Conservation (phyloP, 2,329 filamentous ascomycete genomes). For the Periconia sp. region DNA sequence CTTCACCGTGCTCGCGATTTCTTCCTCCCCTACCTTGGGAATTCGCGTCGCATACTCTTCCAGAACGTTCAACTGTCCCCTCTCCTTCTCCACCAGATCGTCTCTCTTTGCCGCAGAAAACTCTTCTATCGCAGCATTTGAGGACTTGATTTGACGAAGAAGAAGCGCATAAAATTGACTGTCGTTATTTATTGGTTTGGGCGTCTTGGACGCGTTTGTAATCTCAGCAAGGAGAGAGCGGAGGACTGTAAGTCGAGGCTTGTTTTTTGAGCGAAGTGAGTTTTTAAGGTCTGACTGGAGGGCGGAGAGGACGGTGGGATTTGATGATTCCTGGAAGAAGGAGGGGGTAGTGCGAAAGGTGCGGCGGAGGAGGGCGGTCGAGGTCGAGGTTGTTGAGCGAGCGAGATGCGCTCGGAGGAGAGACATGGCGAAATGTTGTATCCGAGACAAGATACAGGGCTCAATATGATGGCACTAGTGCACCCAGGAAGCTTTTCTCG, state of each 20-base stretch:
- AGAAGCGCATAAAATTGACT: slow-evolving; percentile 72
- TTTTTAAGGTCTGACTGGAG: slow-evolving; percentile 55
- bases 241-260: slow-evolving; percentile 69
- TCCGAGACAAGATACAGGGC: no score
- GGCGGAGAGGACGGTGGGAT: slow-evolving; percentile 47
- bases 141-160: slow-evolving; percentile 65
- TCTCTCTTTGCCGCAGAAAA: slow-evolving; percentile 68
- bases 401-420: slow-evolving; percentile 32
- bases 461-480: no score
- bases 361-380: slow-evolving; percentile 27
- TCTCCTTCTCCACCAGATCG: slow-evolving; percentile 75
- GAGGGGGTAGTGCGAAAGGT: slow-evolving; percentile 28
- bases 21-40: slow-evolving; percentile 62
- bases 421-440: slow-evolving; percentile 36
- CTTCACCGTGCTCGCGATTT: slow-evolving; percentile 63
- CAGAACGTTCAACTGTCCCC: slow-evolving; percentile 68
- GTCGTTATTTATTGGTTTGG: slow-evolving; percentile 72
- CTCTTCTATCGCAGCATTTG: slow-evolving; percentile 66
- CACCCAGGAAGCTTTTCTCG: no score
- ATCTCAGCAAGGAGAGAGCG: slow-evolving; percentile 72
- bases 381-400: slow-evolving; percentile 17
- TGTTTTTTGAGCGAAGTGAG: slow-evolving; percentile 57
- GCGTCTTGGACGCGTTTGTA: slow-evolving; percentile 77
- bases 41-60: slow-evolving; percentile 69
- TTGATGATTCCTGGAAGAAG: slow-evolving; percentile 17